phyloP scores from a whole-genome alignment of 2,329 filamentous ascomycete species.

The Calonectria crousiana region DNA sequence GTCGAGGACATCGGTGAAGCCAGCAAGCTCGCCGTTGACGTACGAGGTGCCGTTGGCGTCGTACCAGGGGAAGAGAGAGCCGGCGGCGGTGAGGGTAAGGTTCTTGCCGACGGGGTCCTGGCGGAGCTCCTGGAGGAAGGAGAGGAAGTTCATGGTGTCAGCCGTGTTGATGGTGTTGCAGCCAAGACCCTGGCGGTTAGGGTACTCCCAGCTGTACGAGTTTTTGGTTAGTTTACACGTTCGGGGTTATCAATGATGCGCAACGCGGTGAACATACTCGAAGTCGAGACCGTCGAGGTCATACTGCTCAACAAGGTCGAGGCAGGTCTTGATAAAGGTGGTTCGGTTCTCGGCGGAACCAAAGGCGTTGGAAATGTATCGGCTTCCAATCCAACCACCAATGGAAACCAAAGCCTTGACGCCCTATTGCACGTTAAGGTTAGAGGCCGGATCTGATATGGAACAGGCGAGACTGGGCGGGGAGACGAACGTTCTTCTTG shows the following conservation, averaged over 20 bases:
- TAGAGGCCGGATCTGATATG: not conserved
- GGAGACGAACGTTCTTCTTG: constrained; percentile 28
- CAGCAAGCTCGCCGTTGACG: constrained; percentile 27
- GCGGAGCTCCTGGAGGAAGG: constrained; percentile 35
- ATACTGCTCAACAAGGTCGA: constrained; percentile 32
- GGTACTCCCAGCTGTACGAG: constrained; percentile 36
- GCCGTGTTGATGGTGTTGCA: constrained; percentile 37
- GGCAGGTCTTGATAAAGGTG: constrained; percentile 22
- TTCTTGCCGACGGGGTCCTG: constrained; percentile 28
- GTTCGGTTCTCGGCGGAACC: constrained; percentile 36
- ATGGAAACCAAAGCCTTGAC: constrained; percentile 37
- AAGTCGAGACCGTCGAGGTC: constrained; percentile 35
- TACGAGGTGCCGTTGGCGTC: constrained; percentile 14
- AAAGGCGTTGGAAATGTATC: constrained; percentile 31
- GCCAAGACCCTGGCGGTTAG: constrained; percentile 37
- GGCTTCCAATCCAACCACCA: constrained; percentile 37
- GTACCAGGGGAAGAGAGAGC: constrained; percentile 37
- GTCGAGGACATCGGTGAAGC: constrained; percentile 34
- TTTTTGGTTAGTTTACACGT: not conserved
- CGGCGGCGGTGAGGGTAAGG: constrained; percentile 33
- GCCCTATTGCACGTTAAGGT: constrained; percentile 16
- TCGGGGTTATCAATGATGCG: not conserved
- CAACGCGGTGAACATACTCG: constrained; percentile 22
- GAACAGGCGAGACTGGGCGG: accelerated
- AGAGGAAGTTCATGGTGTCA: constrained; percentile 35